Conservation (phyloP, 768 basidiomycete species). For the Tulasnella calospora region DNA sequence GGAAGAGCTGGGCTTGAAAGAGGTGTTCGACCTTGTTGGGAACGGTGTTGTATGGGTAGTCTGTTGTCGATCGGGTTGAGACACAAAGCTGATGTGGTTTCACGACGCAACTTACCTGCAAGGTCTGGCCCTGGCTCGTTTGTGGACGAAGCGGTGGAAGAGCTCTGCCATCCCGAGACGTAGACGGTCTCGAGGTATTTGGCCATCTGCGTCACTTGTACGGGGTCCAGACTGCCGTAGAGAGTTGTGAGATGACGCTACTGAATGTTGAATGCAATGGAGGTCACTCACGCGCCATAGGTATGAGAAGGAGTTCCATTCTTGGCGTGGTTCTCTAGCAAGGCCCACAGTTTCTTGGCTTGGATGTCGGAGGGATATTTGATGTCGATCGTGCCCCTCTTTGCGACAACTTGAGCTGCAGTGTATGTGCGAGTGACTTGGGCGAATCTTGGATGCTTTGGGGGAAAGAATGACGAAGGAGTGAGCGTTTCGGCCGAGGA, state of each 20-base stretch:
- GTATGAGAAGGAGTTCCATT: slow-evolving; percentile 84
- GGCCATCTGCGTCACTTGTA: slow-evolving; percentile 98
- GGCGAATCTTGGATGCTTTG: slow-evolving; percentile 78
- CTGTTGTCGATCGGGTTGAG: slow-evolving; percentile 38
- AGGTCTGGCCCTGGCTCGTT: slow-evolving; percentile 98
- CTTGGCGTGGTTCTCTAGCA: slow-evolving; percentile 71
- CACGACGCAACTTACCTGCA: slow-evolving; percentile 58
- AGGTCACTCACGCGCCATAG: slow-evolving; percentile 86
- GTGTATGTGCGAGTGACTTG: slow-evolving; percentile 88
- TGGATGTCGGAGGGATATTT: slow-evolving; percentile 79
- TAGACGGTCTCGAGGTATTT: slow-evolving; percentile 96
- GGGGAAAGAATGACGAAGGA: background rate
- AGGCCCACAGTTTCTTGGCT: slow-evolving; percentile 79
- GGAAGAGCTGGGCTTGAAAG: slow-evolving; percentile 97
- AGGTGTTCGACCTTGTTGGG: slow-evolving; percentile 98
- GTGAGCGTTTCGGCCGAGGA: slow-evolving; percentile 9
- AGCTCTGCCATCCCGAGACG: slow-evolving; percentile 70
- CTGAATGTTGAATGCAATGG: background rate
- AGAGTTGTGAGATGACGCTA: background rate
- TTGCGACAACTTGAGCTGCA: slow-evolving; percentile 87
- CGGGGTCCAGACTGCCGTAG: slow-evolving; percentile 78
- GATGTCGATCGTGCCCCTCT: slow-evolving; percentile 82
- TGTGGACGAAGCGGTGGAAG: slow-evolving; percentile 82
- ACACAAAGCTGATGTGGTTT: background rate
- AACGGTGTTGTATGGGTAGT: slow-evolving; percentile 98